These are phyloP conservation scores for Barbatosphaeria neglecta DNA, from an alignment of 495 filamentous ascomycete species.

Conservation along the genomic window DNA sequence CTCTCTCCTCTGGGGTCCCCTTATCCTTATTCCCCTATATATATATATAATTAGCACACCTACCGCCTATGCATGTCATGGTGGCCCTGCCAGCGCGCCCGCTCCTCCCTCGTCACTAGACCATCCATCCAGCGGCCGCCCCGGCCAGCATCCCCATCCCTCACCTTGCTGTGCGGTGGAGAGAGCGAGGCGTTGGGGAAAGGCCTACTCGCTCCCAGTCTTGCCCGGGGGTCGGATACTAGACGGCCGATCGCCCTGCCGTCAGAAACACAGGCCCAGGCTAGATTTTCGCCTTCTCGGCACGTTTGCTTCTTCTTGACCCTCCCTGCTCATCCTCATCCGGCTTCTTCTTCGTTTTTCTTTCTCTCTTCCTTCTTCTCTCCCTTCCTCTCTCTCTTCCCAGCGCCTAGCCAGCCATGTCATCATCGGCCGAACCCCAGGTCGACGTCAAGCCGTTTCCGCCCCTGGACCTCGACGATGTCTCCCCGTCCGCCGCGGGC, in stretches of 20 bases:
- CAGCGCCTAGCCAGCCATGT: conserved; percentile 14
- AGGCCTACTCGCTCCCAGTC: neutral
- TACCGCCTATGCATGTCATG: neutral
- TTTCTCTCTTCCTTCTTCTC: conserved; percentile 7
- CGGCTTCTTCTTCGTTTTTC: conserved; percentile 5
- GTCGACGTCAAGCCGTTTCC: conserved; percentile 16
- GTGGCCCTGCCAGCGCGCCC: neutral
- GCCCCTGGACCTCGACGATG: conserved; percentile 12
- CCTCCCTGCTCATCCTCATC: conserved; percentile 9
- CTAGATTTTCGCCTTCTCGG: too few species aligned
- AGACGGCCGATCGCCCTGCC: too few species aligned
- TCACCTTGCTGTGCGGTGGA: neutral
- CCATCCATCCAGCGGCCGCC: neutral
- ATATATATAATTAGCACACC: too few species aligned
- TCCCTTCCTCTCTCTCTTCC: conserved; percentile 3
- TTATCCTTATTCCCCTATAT: too few species aligned
- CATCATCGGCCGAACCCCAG: conserved; percentile 19
- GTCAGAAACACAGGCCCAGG: too few species aligned
- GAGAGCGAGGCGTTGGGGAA: neutral
- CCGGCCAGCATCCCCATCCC: neutral
- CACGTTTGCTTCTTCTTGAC: neutral
- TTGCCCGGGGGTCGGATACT: neutral
- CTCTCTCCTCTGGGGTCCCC: too few species aligned
- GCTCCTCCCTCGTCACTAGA: neutral
- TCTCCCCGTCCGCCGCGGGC: conserved; percentile 9